These are phyloP conservation scores for Diospyros kaki DNA, from an alignment of 148 eudicot genomes.

Conservation along the genomic window DNA sequence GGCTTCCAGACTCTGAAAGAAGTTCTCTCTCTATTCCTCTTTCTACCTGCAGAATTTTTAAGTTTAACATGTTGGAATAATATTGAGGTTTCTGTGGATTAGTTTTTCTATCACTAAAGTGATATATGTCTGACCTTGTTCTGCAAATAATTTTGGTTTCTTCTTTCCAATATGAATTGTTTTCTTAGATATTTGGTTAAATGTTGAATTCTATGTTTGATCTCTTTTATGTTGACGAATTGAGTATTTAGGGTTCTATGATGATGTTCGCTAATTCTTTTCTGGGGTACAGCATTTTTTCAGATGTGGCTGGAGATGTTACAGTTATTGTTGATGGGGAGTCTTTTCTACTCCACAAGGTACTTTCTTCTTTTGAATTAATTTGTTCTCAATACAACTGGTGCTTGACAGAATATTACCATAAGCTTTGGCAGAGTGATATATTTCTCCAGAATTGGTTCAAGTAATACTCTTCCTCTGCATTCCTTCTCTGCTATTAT, in stretches of 20 bases:
- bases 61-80: no score
- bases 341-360: constrained; percentile 74
- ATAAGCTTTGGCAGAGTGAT: background rate
- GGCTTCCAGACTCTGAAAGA: no score
- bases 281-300: constrained; percentile 47
- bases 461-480: background rate
- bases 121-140: background rate
- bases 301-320: constrained; percentile 72
- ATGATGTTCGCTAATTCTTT: background rate
- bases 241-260: background rate
- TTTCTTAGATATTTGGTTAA: background rate
- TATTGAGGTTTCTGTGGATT: background rate
- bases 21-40: no score
- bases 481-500: background rate
- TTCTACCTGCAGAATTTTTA: no score
- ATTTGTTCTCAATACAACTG: background rate
- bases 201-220: constrained; percentile 1
- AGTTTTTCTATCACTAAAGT: background rate
- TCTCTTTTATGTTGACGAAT: background rate
- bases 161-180: background rate
- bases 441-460: background rate
- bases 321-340: constrained; percentile 56
- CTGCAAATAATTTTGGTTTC: background rate
- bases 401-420: background rate
- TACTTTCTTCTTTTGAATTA: constrained; percentile 12